A percentile compares a stretch with the other conserved stretches of the same genome.
These are phyloP conservation scores for Thozetella sp. DNA, from an alignment of 495 filamentous ascomycete genomes.

Conservation along the genomic window DNA sequence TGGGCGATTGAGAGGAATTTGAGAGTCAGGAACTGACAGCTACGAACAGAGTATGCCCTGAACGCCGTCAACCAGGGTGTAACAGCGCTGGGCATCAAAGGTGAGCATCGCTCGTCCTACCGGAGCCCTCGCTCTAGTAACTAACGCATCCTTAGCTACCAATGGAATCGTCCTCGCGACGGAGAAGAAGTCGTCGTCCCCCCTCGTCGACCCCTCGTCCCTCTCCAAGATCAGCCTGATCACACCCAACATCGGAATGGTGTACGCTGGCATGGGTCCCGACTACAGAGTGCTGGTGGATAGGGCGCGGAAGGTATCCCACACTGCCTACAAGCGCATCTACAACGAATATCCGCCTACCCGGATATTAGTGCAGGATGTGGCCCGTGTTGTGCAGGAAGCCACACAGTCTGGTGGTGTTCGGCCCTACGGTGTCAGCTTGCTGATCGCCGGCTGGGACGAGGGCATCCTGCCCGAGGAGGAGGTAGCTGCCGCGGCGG, in stretches of 20 bases:
- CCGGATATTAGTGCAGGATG: conserved; percentile 97
- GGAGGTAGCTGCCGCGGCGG: conserved; percentile 49
- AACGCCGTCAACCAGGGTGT: conserved; percentile 99
- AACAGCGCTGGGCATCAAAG: conserved; percentile 97
- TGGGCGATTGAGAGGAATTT: not conserved
- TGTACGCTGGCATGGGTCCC: conserved; percentile 98
- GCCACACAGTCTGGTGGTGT: conserved; percentile 98
- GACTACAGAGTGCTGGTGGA: conserved; percentile 98
- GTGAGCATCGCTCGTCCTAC: conserved; percentile 40
- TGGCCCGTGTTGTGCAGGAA: conserved; percentile 97
- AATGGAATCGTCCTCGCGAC: conserved; percentile 99
- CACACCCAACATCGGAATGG: conserved; percentile 99
- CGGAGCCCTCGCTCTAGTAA: not conserved
- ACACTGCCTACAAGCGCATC: conserved; percentile 98
- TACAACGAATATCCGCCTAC: conserved; percentile 99
- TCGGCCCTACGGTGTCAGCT: conserved; percentile 93
- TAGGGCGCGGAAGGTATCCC: conserved; percentile 97
- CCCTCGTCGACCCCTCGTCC: conserved; percentile 89
- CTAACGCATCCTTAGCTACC: conserved; percentile 62
- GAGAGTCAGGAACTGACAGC: conserved; percentile 9
- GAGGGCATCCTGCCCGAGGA: conserved; percentile 88
- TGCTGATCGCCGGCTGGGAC: conserved; percentile 97
- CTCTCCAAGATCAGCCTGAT: conserved; percentile 97
- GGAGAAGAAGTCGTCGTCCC: conserved; percentile 98
- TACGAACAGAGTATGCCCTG: conserved; percentile 88